Base-by-base conservation (phyloP, 495 filamentous ascomycete genomes). In the Penicillium mononematosum region DNA sequence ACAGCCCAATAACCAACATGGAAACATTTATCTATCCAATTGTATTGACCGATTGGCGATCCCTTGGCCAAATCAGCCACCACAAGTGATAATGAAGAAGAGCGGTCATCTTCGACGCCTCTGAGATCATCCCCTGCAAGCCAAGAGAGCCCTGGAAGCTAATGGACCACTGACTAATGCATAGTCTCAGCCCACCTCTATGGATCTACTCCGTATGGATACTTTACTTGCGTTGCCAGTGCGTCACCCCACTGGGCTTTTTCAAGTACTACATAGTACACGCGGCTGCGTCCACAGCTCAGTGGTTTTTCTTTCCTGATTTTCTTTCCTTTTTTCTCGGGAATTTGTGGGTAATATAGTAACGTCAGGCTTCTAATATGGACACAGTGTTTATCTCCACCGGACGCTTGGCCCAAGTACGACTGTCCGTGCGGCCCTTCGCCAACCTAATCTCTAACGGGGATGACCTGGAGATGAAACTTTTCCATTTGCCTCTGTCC, bases 361-460 rank as follows among this genome's bases (percentile, higher is more conserved):
- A 10, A 34, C 16, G 24, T 45, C 44, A n/a, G 45, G 22, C 34
- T 32, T 42, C 7, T 20, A 16, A 25, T 43, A 31, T 10, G 32
- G 38, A 12, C 6, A n/a, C 16, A 8, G 8, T n/a, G 32, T 50
- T 45, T 20, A 50, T 39, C 55, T 16, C 55, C 47, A 57, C 55
- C 25, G 14, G 24, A 12, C 27, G 14, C 45, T 41, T 48, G 27
- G 52, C 22, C 51, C 48, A 31, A 36, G 50, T 46, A 46, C 52
- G 11, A 46, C 44, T 31, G 43, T 55, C 61, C 36, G 55, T 61
- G 61, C 58, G 44, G 29, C 14, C 20, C 29, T n/a, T 19, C 27
- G 19, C 55, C 27, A 45, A 61, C 58, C 58, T 56, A 56, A 58
- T 62, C 51, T 59, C 24, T 41, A 50, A 54, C 50, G 12, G 42